phyloP scores from a whole-genome alignment of 1,284 basidiomycete species.

The Crepidotus sp. region DNA sequence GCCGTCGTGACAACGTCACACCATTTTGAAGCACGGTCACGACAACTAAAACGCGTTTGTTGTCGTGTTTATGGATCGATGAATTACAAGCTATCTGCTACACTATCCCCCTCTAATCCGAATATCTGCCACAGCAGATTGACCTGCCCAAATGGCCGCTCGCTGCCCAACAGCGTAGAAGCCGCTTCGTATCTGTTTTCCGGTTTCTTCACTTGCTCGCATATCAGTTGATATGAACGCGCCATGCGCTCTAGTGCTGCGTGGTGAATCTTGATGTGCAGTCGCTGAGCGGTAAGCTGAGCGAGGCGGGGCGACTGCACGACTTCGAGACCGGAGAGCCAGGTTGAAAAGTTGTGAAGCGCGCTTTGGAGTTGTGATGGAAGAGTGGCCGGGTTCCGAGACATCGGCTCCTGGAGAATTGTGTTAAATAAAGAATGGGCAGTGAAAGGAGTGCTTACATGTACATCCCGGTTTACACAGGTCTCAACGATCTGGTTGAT shows the following conservation, averaged over 20 bases:
- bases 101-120: slow-evolving; percentile 43
- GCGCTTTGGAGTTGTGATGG: slow-evolving; percentile 45
- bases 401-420: slow-evolving; percentile 55
- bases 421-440: neutral
- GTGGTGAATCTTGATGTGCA: slow-evolving; percentile 67
- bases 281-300: slow-evolving; percentile 56
- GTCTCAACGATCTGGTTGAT: slow-evolving; percentile 57
- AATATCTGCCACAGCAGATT: slow-evolving; percentile 66
- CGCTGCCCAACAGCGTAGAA: slow-evolving; percentile 77
- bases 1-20: neutral
- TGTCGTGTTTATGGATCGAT: rapidly evolving
- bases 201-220: slow-evolving; percentile 63
- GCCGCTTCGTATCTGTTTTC: slow-evolving; percentile 83
- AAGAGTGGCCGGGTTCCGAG: slow-evolving; percentile 50
- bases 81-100: neutral
- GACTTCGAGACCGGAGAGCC: slow-evolving; percentile 60
- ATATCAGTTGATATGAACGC: slow-evolving; percentile 60
- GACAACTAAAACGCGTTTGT: too few species aligned
- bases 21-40: neutral
- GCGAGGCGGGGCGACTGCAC: slow-evolving; percentile 75
- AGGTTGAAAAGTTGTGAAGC: slow-evolving; percentile 53
- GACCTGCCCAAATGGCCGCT: slow-evolving; percentile 72
- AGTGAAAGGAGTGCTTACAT: slow-evolving; percentile 20
- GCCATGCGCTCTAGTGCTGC: slow-evolving; percentile 63
- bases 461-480: slow-evolving; percentile 50